Percentiles rank a stretch among this genome's conserved stretches.
Conservation (phyloP, 768 basidiomycete species). For the Mrakia blollopis region DNA sequence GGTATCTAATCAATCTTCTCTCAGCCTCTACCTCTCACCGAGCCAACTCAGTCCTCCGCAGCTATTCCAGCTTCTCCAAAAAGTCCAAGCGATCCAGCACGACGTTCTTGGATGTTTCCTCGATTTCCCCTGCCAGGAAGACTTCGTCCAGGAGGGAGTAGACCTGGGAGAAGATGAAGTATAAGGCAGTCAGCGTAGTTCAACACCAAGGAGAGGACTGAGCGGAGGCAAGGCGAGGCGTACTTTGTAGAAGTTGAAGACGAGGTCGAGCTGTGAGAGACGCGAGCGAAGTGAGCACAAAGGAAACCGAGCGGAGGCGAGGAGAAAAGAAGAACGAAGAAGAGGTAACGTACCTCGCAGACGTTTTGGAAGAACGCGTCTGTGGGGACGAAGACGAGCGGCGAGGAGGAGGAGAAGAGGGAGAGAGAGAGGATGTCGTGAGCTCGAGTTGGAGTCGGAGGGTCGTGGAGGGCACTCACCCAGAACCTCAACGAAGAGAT, state of each 20-base stretch:
- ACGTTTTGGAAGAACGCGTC: slow-evolving; percentile 97
- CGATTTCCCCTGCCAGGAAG: slow-evolving; percentile 95
- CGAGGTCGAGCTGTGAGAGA: too few relatives aligned
- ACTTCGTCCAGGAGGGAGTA: slow-evolving; percentile 98
- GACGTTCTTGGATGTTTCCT: slow-evolving; percentile 96
- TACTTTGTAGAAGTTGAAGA: too few relatives aligned
- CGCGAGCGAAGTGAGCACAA: too few relatives aligned
- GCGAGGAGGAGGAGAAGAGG: not conserved
- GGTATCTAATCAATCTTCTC: too few relatives aligned
- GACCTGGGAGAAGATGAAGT: slow-evolving; percentile 98
- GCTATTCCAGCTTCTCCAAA: slow-evolving; percentile 83
- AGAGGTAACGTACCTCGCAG: slow-evolving; percentile 93
- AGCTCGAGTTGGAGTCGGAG: not conserved
- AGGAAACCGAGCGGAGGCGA: too few relatives aligned
- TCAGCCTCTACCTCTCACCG: too few relatives aligned
- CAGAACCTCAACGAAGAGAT: slow-evolving; percentile 94
- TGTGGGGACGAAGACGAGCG: slow-evolving; percentile 43
- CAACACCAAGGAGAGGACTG: too few relatives aligned
- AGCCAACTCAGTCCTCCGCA: too few relatives aligned
- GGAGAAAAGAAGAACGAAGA: slow-evolving; percentile 47
- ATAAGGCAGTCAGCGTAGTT: too few relatives aligned
- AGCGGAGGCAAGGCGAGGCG: too few relatives aligned
- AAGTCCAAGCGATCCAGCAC: slow-evolving; percentile 84
- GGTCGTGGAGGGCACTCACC: slow-evolving; percentile 57
- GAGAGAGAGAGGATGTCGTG: slow-evolving; percentile 18